Evolutionary conservation across 2,329 filamentous ascomycete genomes (phyloP), one percentile per base, ranked within the genome.

Genomic region (Teratosphaeria gauchensis): DNA sequence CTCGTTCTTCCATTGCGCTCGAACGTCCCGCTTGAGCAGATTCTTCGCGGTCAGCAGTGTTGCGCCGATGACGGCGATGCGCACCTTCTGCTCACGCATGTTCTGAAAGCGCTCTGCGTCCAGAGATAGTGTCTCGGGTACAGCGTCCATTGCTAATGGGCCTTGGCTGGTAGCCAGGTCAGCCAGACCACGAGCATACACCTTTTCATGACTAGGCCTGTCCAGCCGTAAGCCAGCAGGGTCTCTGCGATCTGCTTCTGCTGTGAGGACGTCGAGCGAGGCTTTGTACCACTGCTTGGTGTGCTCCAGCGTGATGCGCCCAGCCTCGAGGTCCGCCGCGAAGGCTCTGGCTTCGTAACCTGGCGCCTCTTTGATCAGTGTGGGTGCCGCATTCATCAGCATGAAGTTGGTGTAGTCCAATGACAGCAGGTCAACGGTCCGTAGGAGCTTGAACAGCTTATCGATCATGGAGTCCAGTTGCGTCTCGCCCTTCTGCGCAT

Each of bases 401-500:
- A 92, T 79, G 68, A 90, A 92, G 70, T 94, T 94, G 60, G 88
- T 86, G 68, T 92, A 91, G 67, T 94, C 89, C 59, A 90, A 84
- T 28, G 88, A 83, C 75, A 92, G 86, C 38, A 87, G 76, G 66
- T 94, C 87, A 58, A 92, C 88, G 64, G 90, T 87, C 32, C 84
- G 82, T 57, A 90, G 82, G 1, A 94, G 78, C 14, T 86, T 85
- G 74, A 90, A 86, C 0, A 92, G 80, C 62, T 89, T 86, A 68
- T 89, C 85, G 16, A 91, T 87, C 67, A 91, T 83, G 68, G 85
- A 81, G 3, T 84, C 83, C 7, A 78, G 67, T n/a, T 75, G 68
- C 8, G 75, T 74, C 51, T 73, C 70, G n/a, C 73, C 48, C 0
- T 55, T 42, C 4, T 51, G 59, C 19, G 65, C 62, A 9, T 64